Evolutionary conservation across 495 filamentous ascomycete species (phyloP), one percentile per base, ranked within the genome.

Genomic region (Ascodesmis nigricans): DNA sequence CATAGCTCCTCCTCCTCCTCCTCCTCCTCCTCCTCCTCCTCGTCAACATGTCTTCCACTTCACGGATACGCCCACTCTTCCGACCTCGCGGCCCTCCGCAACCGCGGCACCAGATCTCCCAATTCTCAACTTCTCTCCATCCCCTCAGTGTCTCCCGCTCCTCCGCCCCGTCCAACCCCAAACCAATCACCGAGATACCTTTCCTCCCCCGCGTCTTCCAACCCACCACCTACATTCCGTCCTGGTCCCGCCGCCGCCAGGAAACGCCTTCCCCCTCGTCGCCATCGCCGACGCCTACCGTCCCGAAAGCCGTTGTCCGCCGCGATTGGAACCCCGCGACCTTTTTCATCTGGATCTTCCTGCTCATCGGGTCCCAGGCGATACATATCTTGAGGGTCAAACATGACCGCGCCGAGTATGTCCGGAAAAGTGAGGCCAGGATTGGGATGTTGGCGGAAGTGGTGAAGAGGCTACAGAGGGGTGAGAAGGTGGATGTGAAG

Each of bases 261-360:
- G 20, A 40, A 2, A 23, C 5, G 15, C n/a, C n/a, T n/a, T n/a
- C n/a, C n/a, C n/a, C n/a, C n/a, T n/a, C n/a, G n/a, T n/a, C n/a
- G n/a, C n/a, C n/a, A n/a, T n/a, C n/a, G n/a, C 6, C 8, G 3
- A 14, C 3, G 36, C 23, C 29, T 21, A 19, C 18, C 36, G 49
- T 50, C 1, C 56, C 63, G 10, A 67, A 66, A 39, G 62, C 20
- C 56, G 53, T 18, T 50, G 46, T 37, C 19, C 27, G 26, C 29
- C 26, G 80, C 73, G 69, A 70, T 43, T 91, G 79, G 80, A 95
- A 93, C 44, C 90, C 87, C 1, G 78, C 78, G 9, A 93, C 78
- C 0, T 82, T 81, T 47, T 93, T 75, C 59, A 87, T 99, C 45
- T 58, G 78, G 49, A 82, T 93, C 34, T 82, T 79, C 46, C 62